These are phyloP conservation scores for Lotus japonicus DNA, from an alignment of 306 rosid genomes.

Conservation along the genomic window DNA sequence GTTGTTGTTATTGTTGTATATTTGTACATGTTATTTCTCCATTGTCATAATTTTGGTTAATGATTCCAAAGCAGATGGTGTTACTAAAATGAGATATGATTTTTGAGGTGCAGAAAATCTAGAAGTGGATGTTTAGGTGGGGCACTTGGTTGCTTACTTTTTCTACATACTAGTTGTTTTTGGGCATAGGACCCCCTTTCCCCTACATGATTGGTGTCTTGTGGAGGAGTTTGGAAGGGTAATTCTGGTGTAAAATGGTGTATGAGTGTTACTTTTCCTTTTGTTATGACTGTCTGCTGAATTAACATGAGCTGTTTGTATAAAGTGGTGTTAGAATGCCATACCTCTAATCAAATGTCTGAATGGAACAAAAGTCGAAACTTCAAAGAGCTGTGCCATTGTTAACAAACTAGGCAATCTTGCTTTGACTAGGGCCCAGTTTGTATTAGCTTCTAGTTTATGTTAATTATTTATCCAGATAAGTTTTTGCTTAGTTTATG, in stretches of 20 bases:
- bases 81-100: no score
- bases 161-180: background rate
- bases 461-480: no score
- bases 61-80: background rate
- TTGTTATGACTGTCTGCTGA: background rate
- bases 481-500: no score
- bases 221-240: background rate
- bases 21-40: background rate
- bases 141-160: background rate
- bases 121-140: background rate
- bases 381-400: background rate
- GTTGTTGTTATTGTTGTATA: no score
- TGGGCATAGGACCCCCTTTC: background rate
- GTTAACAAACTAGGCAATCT: background rate
- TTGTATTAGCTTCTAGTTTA: no score
- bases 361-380: background rate
- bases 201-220: background rate
- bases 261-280: background rate
- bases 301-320: background rate
- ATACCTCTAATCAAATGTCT: no score
- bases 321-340: background rate
- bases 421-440: background rate
- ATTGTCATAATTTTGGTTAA: background rate
- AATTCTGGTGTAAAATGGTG: background rate
- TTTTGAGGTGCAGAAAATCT: background rate